phyloP scores from a whole-genome alignment of 2,329 filamentous ascomycete species.

The Cercospora beticola region DNA sequence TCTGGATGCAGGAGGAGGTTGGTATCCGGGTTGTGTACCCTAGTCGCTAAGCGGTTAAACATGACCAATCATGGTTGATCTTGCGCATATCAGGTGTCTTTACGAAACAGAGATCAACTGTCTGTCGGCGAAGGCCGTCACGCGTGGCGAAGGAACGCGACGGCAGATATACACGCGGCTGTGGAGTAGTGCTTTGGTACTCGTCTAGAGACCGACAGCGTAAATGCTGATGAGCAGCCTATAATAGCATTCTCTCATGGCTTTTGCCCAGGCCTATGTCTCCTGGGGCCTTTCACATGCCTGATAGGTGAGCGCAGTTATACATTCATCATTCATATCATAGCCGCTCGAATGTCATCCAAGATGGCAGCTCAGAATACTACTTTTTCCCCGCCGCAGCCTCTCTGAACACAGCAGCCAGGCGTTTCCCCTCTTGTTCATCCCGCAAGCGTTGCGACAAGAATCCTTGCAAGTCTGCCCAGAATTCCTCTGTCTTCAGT shows the following conservation, averaged over 20 bases:
- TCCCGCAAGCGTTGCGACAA: slow-evolving; percentile 76
- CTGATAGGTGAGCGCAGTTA: not conserved
- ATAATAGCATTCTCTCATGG: too few species aligned
- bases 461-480: slow-evolving; percentile 80
- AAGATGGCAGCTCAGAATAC: not conserved
- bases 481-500: slow-evolving; percentile 73
- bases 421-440: slow-evolving; percentile 60
- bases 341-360: not conserved
- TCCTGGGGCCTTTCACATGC: not conserved
- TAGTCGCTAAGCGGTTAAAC: slow-evolving; percentile 14
- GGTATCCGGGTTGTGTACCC: slow-evolving; percentile 1
- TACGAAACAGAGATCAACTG: slow-evolving; percentile 7
- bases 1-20: slow-evolving; percentile 13
- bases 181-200: not conserved
- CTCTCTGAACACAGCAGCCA: slow-evolving; percentile 61
- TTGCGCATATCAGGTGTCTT: not conserved
- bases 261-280: not conserved
- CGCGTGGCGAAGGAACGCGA: not conserved
- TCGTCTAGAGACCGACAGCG: not conserved
- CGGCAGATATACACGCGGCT: not conserved
- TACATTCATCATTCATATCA: slow-evolving; percentile 1
- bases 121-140: slow-evolving; percentile 8
- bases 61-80: slow-evolving; percentile 3
- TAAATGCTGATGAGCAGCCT: not conserved
- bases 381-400: slow-evolving; percentile 10